phyloP scores from a whole-genome alignment of 1,284 basidiomycete species.

The Polyporus tsugae region DNA sequence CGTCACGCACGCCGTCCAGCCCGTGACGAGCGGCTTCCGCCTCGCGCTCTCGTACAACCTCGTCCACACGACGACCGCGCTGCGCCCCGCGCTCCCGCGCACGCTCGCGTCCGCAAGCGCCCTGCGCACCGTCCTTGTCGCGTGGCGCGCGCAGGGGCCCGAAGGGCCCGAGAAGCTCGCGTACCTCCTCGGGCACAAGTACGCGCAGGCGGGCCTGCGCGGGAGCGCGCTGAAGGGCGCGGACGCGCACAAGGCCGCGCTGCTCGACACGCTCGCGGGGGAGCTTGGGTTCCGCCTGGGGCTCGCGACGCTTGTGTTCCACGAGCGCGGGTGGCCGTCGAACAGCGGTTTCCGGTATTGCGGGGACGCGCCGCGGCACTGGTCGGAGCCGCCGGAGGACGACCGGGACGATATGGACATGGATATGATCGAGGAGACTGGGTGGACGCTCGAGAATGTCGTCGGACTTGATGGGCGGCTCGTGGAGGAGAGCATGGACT shows the following conservation, averaged over 20 bases:
- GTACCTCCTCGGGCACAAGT: slow-evolving; percentile 29
- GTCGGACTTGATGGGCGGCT: not conserved
- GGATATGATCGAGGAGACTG: slow-evolving; percentile 3
- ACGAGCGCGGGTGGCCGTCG: not conserved
- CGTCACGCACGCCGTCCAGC: slow-evolving; percentile 53
- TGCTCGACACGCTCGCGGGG: slow-evolving; percentile 8
- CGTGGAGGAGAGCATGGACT: not conserved
- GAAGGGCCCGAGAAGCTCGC: slow-evolving; percentile 18
- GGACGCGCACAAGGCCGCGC: slow-evolving; percentile 24
- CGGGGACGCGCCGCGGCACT: not conserved
- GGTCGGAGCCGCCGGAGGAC: not conserved
- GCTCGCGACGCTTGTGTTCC: slow-evolving; percentile 10
- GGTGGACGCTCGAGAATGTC: not conserved
- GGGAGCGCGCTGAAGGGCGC: slow-evolving; percentile 28
- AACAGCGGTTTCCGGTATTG: not conserved
- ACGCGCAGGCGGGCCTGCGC: slow-evolving; percentile 26
- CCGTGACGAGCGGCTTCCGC: slow-evolving; percentile 52
- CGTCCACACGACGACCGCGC: slow-evolving; percentile 28
- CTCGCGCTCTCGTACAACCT: slow-evolving; percentile 58
- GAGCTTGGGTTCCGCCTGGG: slow-evolving; percentile 22
- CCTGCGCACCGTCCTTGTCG: not conserved
- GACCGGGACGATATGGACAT: slow-evolving; percentile 1
- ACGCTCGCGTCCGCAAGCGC: not conserved
- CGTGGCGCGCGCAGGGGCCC: not conserved
- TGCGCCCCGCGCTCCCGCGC: slow-evolving; percentile 21